Evolutionary conservation across 257 asterid species (phyloP), one percentile per base, ranked within the genome.

Genomic region (Solanum infundibuliforme): DNA sequence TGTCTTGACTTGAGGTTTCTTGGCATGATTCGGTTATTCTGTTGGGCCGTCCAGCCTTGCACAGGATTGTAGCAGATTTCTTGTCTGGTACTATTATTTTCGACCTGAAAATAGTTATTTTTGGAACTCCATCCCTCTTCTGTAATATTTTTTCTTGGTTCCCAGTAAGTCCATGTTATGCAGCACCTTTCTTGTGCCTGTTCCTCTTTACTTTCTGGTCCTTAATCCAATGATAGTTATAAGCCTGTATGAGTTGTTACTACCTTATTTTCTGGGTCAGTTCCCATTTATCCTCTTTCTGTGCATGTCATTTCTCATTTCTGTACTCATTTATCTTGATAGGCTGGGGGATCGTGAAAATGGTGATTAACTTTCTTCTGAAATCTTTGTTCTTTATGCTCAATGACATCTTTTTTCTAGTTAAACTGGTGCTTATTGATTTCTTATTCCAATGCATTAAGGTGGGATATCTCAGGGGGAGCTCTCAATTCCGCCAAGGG

Each of bases 401-500:
- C 20, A 9, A 46, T 12, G 38, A 27, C 66, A 43, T 27, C 6
- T 43, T 79, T 10, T 48, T 73, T 48, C 60, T 73, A n/a, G 52
- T 86, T 73, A 46, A 8, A 23, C 34, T 6, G n/a, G 34, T 48
- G 43, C 43, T 48, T 18, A 48, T 48, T 58, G 55, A 27, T n/a
- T 86, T 73, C 52, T 34, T 4, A 8, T 87, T 38, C 74, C 90
- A 60, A 55, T 55, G 66, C 72, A 72, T 89, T 83, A 48, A 92
- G 93, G 93, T 82, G 36, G 25, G 71, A 88, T 58, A 75, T 87
- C 90, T 87, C 87, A 82, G 74, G 94, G 92, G 31, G 93, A 92
- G 89, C 84, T 89, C 87, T 83, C 88, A 60, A 92, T 91, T 89
- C 92, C 91, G n/a, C 93, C 93, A 43, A 91, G 88, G 73, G 93